phyloP scores from a whole-genome alignment of 1,284 basidiomycete genomes.

The Cerioporus squamosus region DNA sequence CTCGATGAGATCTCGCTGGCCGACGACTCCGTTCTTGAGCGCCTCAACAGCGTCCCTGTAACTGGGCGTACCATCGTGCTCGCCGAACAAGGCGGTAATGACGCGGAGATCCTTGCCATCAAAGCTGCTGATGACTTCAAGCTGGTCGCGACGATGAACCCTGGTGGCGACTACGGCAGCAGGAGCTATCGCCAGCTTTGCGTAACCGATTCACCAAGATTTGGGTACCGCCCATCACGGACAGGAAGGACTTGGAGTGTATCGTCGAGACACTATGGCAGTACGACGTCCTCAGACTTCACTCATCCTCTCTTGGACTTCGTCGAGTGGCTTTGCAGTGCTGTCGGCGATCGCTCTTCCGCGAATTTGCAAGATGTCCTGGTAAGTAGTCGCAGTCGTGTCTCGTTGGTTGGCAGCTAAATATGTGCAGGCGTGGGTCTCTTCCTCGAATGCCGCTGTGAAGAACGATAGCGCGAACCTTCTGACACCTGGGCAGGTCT shows the following conservation, averaged over 20 bases:
- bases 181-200: constrained; percentile 96
- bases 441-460: constrained; percentile 79
- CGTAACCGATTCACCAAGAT: constrained; percentile 99
- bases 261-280: constrained; percentile 83
- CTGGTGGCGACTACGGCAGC: constrained; percentile 99
- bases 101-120: constrained; percentile 72
- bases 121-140: constrained; percentile 77
- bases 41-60: constrained; percentile 96
- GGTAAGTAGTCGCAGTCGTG: constrained; percentile 48
- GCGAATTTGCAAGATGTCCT: constrained; percentile 89
- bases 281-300: constrained; percentile 58
- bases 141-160: constrained; percentile 98
- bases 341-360: constrained; percentile 70
- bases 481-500: constrained; percentile 59
- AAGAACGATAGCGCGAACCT: constrained; percentile 35
- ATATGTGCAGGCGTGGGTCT: constrained; percentile 83
- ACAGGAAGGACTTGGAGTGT: constrained; percentile 75
- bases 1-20: constrained; percentile 98
- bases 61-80: constrained; percentile 89
- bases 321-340: constrained; percentile 76
- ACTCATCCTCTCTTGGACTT: constrained; percentile 81
- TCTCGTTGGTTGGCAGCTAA: not conserved
- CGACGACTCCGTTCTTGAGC: constrained; percentile 97
- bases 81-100: constrained; percentile 88
- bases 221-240: constrained; percentile 92